Percentiles rank a stretch among this genome's conserved stretches.
Conservation (phyloP, 768 basidiomycete species). For the Lactarius hengduanensis region DNA sequence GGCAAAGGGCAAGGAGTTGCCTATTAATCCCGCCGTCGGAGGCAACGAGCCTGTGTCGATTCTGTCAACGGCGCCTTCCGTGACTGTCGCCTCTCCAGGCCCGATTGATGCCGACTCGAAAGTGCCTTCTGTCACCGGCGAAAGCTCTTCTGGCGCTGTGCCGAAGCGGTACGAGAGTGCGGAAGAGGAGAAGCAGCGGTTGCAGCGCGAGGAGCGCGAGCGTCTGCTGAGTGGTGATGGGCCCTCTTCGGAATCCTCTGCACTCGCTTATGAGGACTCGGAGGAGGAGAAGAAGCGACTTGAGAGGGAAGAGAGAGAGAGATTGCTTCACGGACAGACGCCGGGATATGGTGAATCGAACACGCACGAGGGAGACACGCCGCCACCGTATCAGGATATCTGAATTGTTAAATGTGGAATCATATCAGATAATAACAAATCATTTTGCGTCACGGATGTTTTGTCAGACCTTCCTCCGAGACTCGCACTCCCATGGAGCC, state of each 20-base stretch:
- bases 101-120: slow-evolving; percentile 33
- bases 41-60: slow-evolving; percentile 36
- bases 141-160: slow-evolving; percentile 21
- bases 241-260: slow-evolving; percentile 15
- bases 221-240: slow-evolving; percentile 38
- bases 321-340: slow-evolving; percentile 32
- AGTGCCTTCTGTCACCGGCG: slow-evolving; percentile 44
- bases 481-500: slow-evolving; percentile 48
- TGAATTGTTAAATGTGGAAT: slow-evolving; percentile 11
- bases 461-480: no score
- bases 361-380: slow-evolving; percentile 37
- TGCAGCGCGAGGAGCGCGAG: slow-evolving; percentile 54
- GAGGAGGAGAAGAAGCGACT: slow-evolving; percentile 61
- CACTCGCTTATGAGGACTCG: slow-evolving; percentile 43
- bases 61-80: slow-evolving; percentile 25
- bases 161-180: slow-evolving; percentile 44
- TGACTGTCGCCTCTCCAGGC: slow-evolving; percentile 34
- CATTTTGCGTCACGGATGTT: no score
- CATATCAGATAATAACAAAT: no score
- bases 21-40: slow-evolving; percentile 35
- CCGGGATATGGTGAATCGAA: not conserved
- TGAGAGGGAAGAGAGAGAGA: slow-evolving; percentile 67
- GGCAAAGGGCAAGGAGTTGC: slow-evolving; percentile 35
- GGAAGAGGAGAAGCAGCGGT: slow-evolving; percentile 64
- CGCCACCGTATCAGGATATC: slow-evolving; percentile 48